Evolutionary conservation across 2,329 filamentous ascomycete species (phyloP), one percentile per base, ranked within the genome.

Genomic region (Penicillium sclerotigenum): DNA sequence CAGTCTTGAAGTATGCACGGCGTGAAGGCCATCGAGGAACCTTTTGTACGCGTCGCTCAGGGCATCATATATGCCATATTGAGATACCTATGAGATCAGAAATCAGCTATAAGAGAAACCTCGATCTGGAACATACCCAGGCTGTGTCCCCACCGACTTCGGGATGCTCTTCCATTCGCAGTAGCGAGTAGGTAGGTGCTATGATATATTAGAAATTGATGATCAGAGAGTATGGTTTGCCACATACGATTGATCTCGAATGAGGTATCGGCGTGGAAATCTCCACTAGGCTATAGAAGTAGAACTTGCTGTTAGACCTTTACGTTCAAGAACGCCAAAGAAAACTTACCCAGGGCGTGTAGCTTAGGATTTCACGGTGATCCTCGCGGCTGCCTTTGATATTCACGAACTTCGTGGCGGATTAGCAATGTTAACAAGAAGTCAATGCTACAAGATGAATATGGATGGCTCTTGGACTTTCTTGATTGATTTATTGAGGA

Each of bases 151-250:
- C 78, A 2, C 78, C 78, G 6, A 78, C 74, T 8, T 68, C 68
- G 0, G 80, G 79, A 55, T 79, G 77, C 50, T 80, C 77, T 61
- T 81, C 77, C 76, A 81, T 81, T 18, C 79, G 71, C 11, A 82
- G 68, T n/a, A 81, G 61, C 1, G 79, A 80, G 58, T 81, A 81
- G 1, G 74, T 77, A 0, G 79, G 79, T 2, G 79, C 70, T 72
- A 34, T 6, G 33, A n/a, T 24, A 8, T 60, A 22, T 60, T 16
- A 55, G 24, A 28, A 10, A 9, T 24, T 14, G 11, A 7, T 10
- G 2, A 5, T 14, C 16, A 34, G 11, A 24, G 9, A 34, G n/a
- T 9, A 20, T 20, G 20, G 31, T 5, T 37, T 10, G 11, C 5
- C 14, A 38, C 55, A 16, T 50, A 72, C 70, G 79, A 57, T 81